Conservation (phyloP, 176 grass and related monocot species). For the Aegilops tauschii region DNA sequence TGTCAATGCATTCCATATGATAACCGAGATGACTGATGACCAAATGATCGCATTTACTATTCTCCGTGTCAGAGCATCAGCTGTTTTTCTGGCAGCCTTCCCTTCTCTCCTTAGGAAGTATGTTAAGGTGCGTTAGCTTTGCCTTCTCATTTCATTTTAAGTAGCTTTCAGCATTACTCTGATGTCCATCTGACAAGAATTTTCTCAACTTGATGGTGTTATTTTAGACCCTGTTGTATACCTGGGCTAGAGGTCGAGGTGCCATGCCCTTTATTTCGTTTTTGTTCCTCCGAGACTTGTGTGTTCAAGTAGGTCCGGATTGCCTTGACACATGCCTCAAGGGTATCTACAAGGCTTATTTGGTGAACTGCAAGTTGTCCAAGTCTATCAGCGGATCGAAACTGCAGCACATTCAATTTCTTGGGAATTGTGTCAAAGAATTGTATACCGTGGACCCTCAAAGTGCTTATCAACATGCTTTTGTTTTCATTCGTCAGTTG, state of each 20-base stretch:
- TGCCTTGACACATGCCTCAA: constrained; percentile 84
- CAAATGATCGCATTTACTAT: constrained; percentile 94
- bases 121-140: constrained; percentile 65
- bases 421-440: constrained; percentile 91
- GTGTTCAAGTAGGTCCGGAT: constrained; percentile 79
- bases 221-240: constrained; percentile 75
- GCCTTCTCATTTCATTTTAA: constrained; percentile 4
- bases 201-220: constrained; percentile 21
- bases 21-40: constrained; percentile 96
- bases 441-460: constrained; percentile 73
- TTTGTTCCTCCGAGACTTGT: constrained; percentile 90
- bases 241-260: constrained; percentile 82
- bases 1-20: constrained; percentile 80
- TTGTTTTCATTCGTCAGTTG: constrained; percentile 95
- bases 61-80: constrained; percentile 80
- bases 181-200: constrained; percentile 9
- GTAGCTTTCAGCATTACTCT: constrained; percentile 12
- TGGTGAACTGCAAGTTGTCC: constrained; percentile 95
- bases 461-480: constrained; percentile 83
- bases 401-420: constrained; percentile 81
- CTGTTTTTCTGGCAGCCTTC: constrained; percentile 82
- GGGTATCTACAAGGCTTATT: constrained; percentile 98
- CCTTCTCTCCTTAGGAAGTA: constrained; percentile 90
- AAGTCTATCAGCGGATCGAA: constrained; percentile 86
- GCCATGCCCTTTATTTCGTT: constrained; percentile 77